phyloP scores from a whole-genome alignment of 2,329 filamentous ascomycete species.

The Pseudocercospora pini-densiflorae region DNA sequence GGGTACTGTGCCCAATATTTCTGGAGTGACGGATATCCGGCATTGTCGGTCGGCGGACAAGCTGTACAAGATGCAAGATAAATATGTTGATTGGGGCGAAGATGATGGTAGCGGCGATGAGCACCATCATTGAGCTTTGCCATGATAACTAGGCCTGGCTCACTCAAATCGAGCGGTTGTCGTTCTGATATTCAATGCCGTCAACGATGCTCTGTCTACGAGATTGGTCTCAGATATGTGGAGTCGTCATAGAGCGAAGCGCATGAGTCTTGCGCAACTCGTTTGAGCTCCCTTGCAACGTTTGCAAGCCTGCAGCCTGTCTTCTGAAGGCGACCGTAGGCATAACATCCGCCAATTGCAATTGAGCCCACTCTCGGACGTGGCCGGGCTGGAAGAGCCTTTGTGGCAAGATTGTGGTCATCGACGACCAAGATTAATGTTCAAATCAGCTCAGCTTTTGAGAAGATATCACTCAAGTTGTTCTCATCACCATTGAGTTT shows the following conservation, averaged over 20 bases:
- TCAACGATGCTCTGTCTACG: too few relatives aligned
- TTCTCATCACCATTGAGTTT: background rate
- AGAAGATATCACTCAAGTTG: background rate
- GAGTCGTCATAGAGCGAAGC: too few relatives aligned
- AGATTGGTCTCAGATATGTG: too few relatives aligned
- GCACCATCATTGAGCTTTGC: background rate
- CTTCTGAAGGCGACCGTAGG: too few relatives aligned
- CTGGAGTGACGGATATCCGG: conserved; percentile 19
- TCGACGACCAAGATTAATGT: background rate
- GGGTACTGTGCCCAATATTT: conserved; percentile 5
- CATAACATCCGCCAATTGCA: too few relatives aligned
- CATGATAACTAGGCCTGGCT: background rate
- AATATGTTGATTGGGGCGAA: conserved; percentile 7
- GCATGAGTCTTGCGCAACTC: too few relatives aligned
- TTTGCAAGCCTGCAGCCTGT: too few relatives aligned
- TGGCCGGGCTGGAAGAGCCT: too few relatives aligned
- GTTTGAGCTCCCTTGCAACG: too few relatives aligned
- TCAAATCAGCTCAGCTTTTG: background rate
- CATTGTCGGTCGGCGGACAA: conserved; percentile 22
- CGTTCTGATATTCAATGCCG: too few relatives aligned
- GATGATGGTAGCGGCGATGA: background rate
- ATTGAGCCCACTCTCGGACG: too few relatives aligned
- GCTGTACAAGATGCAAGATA: conserved; percentile 15
- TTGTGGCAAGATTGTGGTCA: background rate
- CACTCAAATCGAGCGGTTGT: too few relatives aligned